A percentile compares a stretch with the other conserved stretches of the same genome.
Conservation (phyloP, 352 stramenopile species). For the Phytophthora pseudosyringae region DNA sequence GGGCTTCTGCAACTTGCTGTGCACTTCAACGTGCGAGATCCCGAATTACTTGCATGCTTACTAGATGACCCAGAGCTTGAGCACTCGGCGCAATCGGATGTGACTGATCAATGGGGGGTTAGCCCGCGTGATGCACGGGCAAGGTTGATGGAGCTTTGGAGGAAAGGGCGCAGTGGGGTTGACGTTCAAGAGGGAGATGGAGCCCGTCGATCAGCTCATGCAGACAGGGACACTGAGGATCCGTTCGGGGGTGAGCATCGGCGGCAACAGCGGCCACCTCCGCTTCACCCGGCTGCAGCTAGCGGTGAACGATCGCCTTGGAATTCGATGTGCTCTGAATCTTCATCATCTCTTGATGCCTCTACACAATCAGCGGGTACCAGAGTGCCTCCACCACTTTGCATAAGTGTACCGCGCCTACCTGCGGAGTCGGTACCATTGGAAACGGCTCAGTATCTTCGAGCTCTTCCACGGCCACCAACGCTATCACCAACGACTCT, state of each 20-base stretch:
- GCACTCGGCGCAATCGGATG: conserved; percentile 32
- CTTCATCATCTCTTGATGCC: conserved; percentile 2
- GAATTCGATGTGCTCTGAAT: conserved; percentile 1
- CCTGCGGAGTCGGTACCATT: conserved; percentile 17
- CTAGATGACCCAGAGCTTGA: conserved; percentile 33
- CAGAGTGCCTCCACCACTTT: conserved; percentile 18
- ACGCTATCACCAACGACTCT: conserved; percentile 41
- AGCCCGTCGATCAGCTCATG: neutral
- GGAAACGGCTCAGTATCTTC: conserved; percentile 41
- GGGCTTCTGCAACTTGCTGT: conserved; percentile 59
- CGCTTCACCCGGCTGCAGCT: conserved; percentile 15
- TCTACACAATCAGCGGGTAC: conserved; percentile 5
- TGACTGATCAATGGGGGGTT: conserved; percentile 49
- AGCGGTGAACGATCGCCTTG: conserved; percentile 5
- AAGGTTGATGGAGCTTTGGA: conserved; percentile 36
- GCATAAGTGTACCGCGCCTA: conserved; percentile 17
- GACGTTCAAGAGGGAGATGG: neutral
- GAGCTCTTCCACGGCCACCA: conserved; percentile 32
- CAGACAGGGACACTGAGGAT: conserved; percentile 5
- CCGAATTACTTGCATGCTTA: conserved; percentile 31
- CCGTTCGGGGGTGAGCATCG: conserved; percentile 8
- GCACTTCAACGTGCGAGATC: conserved; percentile 32
- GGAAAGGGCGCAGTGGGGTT: conserved; percentile 27
- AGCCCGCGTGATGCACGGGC: conserved; percentile 37
- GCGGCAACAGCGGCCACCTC: conserved; percentile 21